Percentiles rank a stretch among this genome's conserved stretches.
Evolutionary conservation across 2,329 filamentous ascomycete genomes (phyloP).

Genomic region (Aspergillus sclerotialis): DNA sequence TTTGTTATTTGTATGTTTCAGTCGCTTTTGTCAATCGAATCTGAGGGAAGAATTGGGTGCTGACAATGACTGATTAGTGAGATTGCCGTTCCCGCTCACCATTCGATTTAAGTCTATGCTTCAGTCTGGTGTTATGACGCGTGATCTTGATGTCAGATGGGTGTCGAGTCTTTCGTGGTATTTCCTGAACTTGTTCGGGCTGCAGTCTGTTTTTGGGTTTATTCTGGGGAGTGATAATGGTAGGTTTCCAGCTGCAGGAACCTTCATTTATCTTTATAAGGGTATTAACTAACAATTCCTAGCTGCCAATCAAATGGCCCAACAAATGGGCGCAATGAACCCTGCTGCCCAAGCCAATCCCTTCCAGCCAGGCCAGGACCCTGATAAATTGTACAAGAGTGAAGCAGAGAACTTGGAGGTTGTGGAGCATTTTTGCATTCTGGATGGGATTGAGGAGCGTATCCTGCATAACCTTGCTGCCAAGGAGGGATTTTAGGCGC

Average conservation of each 20-base stretch:
- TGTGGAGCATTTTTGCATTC: conserved; percentile 83
- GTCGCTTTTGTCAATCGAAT: background rate
- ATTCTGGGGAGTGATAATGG: conserved; percentile 92
- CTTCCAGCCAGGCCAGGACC: conserved; percentile 88
- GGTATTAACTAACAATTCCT: conserved; percentile 4
- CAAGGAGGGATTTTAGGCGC: conserved; percentile 7
- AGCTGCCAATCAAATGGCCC: conserved; percentile 88
- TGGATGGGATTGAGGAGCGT: conserved; percentile 81
- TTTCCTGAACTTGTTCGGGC: conserved; percentile 91
- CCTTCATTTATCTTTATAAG: background rate
- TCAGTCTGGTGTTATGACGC: conserved; percentile 91
- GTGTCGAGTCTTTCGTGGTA: conserved; percentile 99
- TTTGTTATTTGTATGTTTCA: conserved; percentile 80
- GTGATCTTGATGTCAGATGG: conserved; percentile 95
- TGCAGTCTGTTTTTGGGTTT: conserved; percentile 96
- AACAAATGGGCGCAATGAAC: conserved; percentile 72
- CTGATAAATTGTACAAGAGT: conserved; percentile 86
- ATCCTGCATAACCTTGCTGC: conserved; percentile 52
- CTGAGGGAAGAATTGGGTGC: background rate
- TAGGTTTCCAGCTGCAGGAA: conserved; percentile 42
- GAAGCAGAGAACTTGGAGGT: conserved; percentile 96
- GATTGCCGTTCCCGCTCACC: conserved; percentile 92
- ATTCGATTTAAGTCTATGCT: conserved; percentile 99
- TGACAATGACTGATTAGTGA: conserved; percentile 65
- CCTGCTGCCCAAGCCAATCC: conserved; percentile 60